Conservation (phyloP, 805 yeast genomes). For the Starmerella vaccinii region DNA sequence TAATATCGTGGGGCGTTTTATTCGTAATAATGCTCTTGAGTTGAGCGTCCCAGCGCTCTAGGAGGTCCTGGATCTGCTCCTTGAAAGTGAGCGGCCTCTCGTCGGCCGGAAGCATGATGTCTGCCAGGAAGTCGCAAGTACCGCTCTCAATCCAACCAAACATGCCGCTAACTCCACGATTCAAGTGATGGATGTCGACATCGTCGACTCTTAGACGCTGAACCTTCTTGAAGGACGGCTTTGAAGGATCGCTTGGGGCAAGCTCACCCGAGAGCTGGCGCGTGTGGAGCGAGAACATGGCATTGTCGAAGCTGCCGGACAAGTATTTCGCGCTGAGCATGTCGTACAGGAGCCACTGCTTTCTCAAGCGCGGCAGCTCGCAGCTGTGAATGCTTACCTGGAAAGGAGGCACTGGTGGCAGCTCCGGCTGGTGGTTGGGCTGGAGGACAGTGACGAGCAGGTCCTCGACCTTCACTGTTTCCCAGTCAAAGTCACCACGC, state of each 20-base stretch:
- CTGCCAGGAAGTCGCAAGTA: constrained; percentile 86
- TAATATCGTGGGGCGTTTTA: constrained; percentile 21
- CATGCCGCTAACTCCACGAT: constrained; percentile 79
- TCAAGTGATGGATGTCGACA: constrained; percentile 76
- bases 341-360: constrained; percentile 91
- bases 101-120: constrained; percentile 66
- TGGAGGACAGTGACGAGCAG: constrained; percentile 70
- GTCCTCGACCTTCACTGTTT: constrained; percentile 72
- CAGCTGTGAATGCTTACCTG: constrained; percentile 81
- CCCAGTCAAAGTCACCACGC: constrained; percentile 91
- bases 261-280: constrained; percentile 39
- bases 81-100: constrained; percentile 40
- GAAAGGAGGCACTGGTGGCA: constrained; percentile 57
- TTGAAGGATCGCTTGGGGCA: constrained; percentile 31
- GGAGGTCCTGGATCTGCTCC: constrained; percentile 32
- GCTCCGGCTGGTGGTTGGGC: constrained; percentile 37
- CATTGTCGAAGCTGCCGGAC: constrained; percentile 87
- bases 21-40: constrained; percentile 10
- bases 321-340: constrained; percentile 70
- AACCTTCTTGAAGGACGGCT: constrained; percentile 28
- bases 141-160: constrained; percentile 96
- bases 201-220: constrained; percentile 79
- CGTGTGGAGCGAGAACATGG: constrained; percentile 83
- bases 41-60: constrained; percentile 35
- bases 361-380: constrained; percentile 66